These are phyloP conservation scores for Orychophragmus violaceus DNA, from an alignment of 345 rosid genomes.

Conservation along the genomic window DNA sequence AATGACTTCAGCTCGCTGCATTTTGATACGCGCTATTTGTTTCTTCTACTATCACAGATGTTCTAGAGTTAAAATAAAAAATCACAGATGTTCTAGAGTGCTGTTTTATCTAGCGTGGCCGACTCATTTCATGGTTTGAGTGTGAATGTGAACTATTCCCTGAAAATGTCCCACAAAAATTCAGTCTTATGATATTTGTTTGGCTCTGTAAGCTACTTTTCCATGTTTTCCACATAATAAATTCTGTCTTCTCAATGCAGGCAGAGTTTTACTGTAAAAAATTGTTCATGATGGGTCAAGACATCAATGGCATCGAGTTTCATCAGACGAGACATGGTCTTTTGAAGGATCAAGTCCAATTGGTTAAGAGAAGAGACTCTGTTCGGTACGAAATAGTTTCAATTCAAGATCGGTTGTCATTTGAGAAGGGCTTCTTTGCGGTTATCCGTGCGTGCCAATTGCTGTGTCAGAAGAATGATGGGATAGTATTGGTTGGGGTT, in stretches of 20 bases:
- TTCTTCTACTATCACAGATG: not conserved
- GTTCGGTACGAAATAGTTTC: constrained; percentile 64
- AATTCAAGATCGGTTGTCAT: constrained; percentile 64
- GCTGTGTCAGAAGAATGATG: constrained; percentile 80
- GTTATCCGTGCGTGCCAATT: constrained; percentile 87
- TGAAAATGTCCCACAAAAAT: not conserved
- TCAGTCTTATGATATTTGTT: not conserved
- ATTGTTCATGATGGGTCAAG: constrained; percentile 44
- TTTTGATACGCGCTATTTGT: not conserved
- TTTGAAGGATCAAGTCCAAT: constrained; percentile 75
- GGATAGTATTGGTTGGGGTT: constrained; percentile 74
- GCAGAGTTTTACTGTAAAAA: not conserved
- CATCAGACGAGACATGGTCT: constrained; percentile 58
- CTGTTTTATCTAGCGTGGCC: not conserved
- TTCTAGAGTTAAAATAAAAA: too few relatives aligned
- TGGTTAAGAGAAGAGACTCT: constrained; percentile 66
- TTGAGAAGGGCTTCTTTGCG: constrained; percentile 88
- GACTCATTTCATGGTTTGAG: not conserved
- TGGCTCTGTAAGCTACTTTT: not conserved
- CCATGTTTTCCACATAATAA: not conserved
- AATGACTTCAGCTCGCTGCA: not conserved
- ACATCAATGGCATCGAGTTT: constrained; percentile 45
- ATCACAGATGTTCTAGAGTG: not conserved
- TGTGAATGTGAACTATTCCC: not conserved
- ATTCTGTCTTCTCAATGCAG: constrained; percentile 18